phyloP scores from a whole-genome alignment of 208 protist species.

The Herpetomonas tarakana region DNA sequence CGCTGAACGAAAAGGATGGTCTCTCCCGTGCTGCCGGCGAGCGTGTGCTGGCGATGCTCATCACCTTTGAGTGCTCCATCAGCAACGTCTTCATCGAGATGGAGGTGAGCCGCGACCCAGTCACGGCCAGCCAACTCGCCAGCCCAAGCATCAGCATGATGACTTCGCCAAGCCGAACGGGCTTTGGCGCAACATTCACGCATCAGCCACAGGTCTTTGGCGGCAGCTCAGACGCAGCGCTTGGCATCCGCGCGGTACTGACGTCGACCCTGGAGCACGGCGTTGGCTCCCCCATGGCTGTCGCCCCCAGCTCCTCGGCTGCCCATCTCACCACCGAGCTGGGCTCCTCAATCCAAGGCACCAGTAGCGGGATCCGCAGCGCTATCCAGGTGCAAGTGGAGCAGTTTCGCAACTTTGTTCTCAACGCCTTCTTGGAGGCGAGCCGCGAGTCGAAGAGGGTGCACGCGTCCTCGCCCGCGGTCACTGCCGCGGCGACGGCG shows the following conservation, averaged over 20 bases:
- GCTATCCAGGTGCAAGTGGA: background rate
- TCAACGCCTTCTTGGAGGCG: background rate
- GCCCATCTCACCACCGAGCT: background rate
- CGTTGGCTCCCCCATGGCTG: no score
- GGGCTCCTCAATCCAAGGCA: background rate
- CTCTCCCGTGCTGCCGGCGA: background rate
- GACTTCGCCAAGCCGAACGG: background rate
- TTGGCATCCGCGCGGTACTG: background rate
- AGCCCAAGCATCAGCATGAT: background rate
- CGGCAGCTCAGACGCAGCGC: background rate
- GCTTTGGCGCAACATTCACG: background rate
- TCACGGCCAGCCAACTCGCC: background rate
- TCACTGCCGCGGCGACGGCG: background rate
- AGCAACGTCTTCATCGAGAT: slow-evolving; percentile 6
- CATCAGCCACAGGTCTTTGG: background rate
- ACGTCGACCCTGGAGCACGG: background rate
- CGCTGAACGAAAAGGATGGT: background rate
- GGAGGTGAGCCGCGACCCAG: background rate
- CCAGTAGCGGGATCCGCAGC: background rate
- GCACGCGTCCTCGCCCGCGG: background rate
- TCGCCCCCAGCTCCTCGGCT: background rate
- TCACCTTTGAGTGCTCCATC: slow-evolving; percentile 1
- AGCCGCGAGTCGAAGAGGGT: background rate
- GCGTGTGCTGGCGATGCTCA: slow-evolving; percentile 3
- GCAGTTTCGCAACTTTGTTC: slow-evolving; percentile 3